phyloP scores from a whole-genome alignment of 2,329 filamentous ascomycete genomes.

The Emmonsiellopsis sp. region DNA sequence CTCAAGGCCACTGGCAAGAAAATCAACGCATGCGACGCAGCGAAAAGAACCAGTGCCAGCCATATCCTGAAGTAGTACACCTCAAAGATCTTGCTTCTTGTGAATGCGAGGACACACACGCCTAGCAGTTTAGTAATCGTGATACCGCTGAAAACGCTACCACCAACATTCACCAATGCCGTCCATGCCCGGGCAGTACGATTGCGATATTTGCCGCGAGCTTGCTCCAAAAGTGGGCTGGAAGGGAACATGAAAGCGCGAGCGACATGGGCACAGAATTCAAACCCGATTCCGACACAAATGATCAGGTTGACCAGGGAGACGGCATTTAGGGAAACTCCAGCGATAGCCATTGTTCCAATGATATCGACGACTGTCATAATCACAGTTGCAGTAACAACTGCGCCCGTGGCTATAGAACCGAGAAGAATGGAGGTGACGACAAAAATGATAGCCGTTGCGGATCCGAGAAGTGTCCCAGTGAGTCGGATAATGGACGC shows the following conservation, averaged over 20 bases:
- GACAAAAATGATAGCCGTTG: constrained; percentile 74
- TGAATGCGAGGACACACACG: constrained; percentile 87
- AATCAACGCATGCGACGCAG: constrained; percentile 76
- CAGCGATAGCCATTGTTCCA: constrained; percentile 81
- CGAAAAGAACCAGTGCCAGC: constrained; percentile 83
- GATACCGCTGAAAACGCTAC: constrained; percentile 90
- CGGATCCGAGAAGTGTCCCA: constrained; percentile 67
- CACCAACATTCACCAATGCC: constrained; percentile 86
- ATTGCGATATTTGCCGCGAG: constrained; percentile 66
- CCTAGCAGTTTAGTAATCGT: constrained; percentile 92
- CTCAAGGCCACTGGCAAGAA: constrained; percentile 87
- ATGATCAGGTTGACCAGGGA: constrained; percentile 95
- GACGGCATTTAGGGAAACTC: constrained; percentile 88
- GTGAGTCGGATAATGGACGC: constrained; percentile 73
- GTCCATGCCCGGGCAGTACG: constrained; percentile 84
- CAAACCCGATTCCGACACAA: constrained; percentile 89
- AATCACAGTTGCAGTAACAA: constrained; percentile 75
- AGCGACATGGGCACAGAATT: constrained; percentile 96
- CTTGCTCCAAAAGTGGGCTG: constrained; percentile 68
- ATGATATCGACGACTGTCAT: constrained; percentile 96
- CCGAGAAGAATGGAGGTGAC: constrained; percentile 75
- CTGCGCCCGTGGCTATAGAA: constrained; percentile 67
- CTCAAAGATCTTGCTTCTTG: constrained; percentile 95
- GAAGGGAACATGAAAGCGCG: constrained; percentile 93
- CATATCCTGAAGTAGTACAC: constrained; percentile 98